phyloP scores from a whole-genome alignment of 352 stramenopile species.

The Pythium scleroteichum region DNA sequence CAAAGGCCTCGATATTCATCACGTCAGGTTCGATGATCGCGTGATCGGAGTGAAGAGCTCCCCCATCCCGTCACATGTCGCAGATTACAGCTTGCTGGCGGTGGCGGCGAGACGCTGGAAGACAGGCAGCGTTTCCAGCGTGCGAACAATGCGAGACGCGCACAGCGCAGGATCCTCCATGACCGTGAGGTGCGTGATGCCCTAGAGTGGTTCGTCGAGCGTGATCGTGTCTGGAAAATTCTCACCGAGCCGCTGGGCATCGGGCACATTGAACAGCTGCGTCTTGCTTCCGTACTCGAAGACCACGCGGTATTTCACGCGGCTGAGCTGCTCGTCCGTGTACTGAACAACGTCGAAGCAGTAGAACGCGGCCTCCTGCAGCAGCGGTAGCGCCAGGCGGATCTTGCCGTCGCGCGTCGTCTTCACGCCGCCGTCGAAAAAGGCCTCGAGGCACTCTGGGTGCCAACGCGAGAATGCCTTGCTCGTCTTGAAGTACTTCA shows the following conservation, averaged over 20 bases:
- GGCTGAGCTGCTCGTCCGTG: neutral
- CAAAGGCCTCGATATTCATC: neutral
- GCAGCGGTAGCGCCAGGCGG: constrained; percentile 8
- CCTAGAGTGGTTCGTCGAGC: neutral
- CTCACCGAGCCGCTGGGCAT: neutral
- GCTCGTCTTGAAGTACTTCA: constrained; percentile 8
- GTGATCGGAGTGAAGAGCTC: constrained; percentile 15
- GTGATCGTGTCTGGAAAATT: neutral
- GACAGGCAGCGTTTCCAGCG: neutral
- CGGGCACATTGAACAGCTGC: constrained; percentile 5
- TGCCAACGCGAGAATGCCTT: constrained; percentile 13
- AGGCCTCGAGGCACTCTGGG: constrained; percentile 6
- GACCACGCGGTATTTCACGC: neutral
- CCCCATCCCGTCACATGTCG: neutral
- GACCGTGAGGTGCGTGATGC: constrained; percentile 2
- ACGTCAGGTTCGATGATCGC: neutral
- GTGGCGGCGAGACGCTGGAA: neutral
- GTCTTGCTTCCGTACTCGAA: constrained; percentile 11
- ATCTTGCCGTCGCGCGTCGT: neutral
- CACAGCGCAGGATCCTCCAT: constrained; percentile 12
- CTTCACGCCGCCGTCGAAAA: neutral
- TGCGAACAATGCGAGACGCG: neutral
- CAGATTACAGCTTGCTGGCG: neutral
- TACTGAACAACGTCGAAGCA: constrained; percentile 9
- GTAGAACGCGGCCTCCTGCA: constrained; percentile 23